These are phyloP conservation scores for Aspergillus bertholletiae DNA, from an alignment of 495 filamentous ascomycete species.

Conservation along the genomic window DNA sequence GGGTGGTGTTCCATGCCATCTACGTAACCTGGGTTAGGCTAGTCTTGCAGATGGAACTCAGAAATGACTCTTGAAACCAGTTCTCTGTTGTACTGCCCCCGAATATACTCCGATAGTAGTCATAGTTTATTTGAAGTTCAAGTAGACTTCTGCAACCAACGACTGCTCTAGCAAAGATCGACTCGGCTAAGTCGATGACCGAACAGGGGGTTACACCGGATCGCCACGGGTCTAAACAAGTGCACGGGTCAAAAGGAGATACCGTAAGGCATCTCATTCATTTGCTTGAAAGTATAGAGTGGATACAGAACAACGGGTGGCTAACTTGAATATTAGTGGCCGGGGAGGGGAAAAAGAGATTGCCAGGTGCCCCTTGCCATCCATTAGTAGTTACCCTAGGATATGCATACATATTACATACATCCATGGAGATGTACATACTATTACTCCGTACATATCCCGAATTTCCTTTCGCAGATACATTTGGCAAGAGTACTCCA, in stretches of 20 bases:
- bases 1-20: background rate
- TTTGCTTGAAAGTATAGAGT: no score
- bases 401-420: no score
- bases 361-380: no score
- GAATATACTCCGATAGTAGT: background rate
- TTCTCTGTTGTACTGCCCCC: background rate
- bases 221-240: slow-evolving; percentile 6
- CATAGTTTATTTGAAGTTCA: slow-evolving; percentile 7
- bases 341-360: background rate
- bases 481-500: background rate
- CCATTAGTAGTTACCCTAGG: no score
- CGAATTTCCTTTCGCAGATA: background rate
- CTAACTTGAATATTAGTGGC: no score
- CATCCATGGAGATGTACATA: no score
- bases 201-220: background rate
- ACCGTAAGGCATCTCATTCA: background rate
- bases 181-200: slow-evolving; percentile 6
- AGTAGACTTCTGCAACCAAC: slow-evolving; percentile 17
- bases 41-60: background rate
- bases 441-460: background rate
- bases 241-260: no score
- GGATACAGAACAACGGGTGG: no score
- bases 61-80: background rate
- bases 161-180: slow-evolving; percentile 12
- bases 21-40: slow-evolving; percentile 8